These are phyloP conservation scores for Rubroboletus pulcherrimus DNA, from an alignment of 768 basidiomycete genomes.

Conservation along the genomic window DNA sequence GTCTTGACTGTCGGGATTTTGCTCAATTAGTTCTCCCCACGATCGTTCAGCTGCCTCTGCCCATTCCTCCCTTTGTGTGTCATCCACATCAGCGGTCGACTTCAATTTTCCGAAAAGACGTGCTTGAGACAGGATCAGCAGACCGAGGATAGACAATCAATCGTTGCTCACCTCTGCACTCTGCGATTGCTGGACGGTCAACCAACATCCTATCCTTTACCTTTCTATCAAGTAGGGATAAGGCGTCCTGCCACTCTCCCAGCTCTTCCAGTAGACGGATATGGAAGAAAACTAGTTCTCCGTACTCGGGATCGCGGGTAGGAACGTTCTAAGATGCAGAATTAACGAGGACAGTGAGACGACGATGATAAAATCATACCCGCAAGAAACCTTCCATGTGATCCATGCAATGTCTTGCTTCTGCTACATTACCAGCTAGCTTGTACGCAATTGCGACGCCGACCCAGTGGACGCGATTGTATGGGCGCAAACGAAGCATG, in stretches of 20 bases:
- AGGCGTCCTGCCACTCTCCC: conserved; percentile 57
- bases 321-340: conserved; percentile 57
- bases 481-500: conserved; percentile 76
- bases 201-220: conserved; percentile 64
- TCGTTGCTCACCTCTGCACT: conserved; percentile 53
- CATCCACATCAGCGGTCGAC: conserved; percentile 6
- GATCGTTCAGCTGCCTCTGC: conserved; percentile 72
- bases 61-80: conserved; percentile 29
- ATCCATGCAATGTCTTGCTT: conserved; percentile 70
- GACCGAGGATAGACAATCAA: not conserved
- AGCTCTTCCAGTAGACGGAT: conserved; percentile 69
- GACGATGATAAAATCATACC: conserved; percentile 34
- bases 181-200: conserved; percentile 66
- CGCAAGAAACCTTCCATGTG: conserved; percentile 70
- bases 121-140: conserved; percentile 43
- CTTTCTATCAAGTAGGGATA: conserved; percentile 58
- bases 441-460: conserved; percentile 86
- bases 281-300: conserved; percentile 79
- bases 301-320: conserved; percentile 76
- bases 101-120: conserved; percentile 66
- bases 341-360: conserved; percentile 7
- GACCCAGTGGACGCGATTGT: conserved; percentile 85
- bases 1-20: conserved; percentile 78
- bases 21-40: conserved; percentile 77
- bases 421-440: conserved; percentile 67